A percentile compares a stretch with the other conserved stretches of the same genome.
Evolutionary conservation across 2,329 filamentous ascomycete genomes (phyloP).

Genomic region (Myriosclerotinia curreyana): DNA sequence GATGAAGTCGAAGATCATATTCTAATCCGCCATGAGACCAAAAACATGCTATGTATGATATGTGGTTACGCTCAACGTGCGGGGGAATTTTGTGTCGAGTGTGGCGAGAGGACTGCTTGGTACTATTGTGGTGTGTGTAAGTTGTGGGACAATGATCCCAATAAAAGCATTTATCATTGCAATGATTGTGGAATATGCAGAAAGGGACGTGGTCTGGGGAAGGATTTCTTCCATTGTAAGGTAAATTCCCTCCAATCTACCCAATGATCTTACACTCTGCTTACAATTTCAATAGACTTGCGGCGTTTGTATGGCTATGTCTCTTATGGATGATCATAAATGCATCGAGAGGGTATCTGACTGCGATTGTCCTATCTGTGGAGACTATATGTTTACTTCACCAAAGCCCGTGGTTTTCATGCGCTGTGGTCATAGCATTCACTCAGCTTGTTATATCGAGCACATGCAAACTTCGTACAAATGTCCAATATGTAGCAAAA

Average conservation of each 20-base stretch:
- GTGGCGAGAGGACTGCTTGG: constrained; percentile 72
- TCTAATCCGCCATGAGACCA: constrained; percentile 77
- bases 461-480: constrained; percentile 91
- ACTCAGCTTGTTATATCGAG: constrained; percentile 82
- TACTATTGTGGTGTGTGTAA: constrained; percentile 97
- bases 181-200: constrained; percentile 94
- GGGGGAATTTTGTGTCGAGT: constrained; percentile 72
- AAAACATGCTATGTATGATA: constrained; percentile 97
- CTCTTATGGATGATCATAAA: constrained; percentile 78
- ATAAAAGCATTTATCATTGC: constrained; percentile 94
- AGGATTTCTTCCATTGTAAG: constrained; percentile 98
- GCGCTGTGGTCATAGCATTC: constrained; percentile 93
- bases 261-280: constrained; percentile 2
- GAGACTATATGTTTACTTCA: constrained; percentile 94
- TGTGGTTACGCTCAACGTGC: constrained; percentile 83
- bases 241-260: constrained; percentile 47
- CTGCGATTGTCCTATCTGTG: constrained; percentile 94
- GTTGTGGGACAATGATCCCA: constrained; percentile 90
- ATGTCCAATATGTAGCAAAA: constrained; percentile 95
- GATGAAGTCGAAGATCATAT: constrained; percentile 76
- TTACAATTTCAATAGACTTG: constrained; percentile 60
- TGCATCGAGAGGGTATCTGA: constrained; percentile 94
- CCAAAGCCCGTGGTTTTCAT: constrained; percentile 87
- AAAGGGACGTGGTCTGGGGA: constrained; percentile 84
- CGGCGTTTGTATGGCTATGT: constrained; percentile 89